phyloP scores from a whole-genome alignment of 2,329 filamentous ascomycete species.

The Ophiostoma pallidulum region DNA sequence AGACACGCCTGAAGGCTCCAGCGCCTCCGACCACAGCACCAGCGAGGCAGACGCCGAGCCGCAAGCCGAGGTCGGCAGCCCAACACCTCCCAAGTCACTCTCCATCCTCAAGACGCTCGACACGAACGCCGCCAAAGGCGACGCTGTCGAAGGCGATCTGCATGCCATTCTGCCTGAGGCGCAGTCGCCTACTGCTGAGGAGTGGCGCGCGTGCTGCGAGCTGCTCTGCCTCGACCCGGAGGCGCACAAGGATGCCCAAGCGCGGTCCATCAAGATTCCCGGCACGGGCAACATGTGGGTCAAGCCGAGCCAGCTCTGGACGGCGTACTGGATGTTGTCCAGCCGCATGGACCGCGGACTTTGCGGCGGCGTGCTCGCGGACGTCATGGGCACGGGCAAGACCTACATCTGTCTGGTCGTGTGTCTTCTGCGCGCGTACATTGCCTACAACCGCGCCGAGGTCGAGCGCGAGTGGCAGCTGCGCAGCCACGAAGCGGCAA shows the following conservation, averaged over 20 bases:
- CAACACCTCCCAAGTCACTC: background rate
- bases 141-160: conserved; percentile 18
- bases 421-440: conserved; percentile 15
- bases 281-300: conserved; percentile 17
- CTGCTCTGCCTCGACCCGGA: conserved; percentile 16
- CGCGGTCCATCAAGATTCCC: conserved; percentile 16
- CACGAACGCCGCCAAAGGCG: conserved; percentile 16
- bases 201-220: conserved; percentile 16
- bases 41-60: too few species aligned
- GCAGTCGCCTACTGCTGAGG: conserved; percentile 11
- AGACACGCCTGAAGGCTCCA: too few species aligned
- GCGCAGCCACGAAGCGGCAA: conserved; percentile 10
- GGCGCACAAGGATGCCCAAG: conserved; percentile 15
- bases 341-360: conserved; percentile 15
- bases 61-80: too few species aligned
- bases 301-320: conserved; percentile 18
- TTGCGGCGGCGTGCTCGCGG: conserved; percentile 18
- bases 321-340: conserved; percentile 19
- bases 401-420: conserved; percentile 17
- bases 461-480: conserved; percentile 19
- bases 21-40: too few species aligned
- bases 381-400: conserved; percentile 20
- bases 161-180: conserved; percentile 17
- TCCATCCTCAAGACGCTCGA: conserved; percentile 17
- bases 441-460: conserved; percentile 18